A percentile compares a stretch with the other conserved stretches of the same genome.
Conservation (phyloP, 306 rosid genomes). For the Lagenaria siceraria region DNA sequence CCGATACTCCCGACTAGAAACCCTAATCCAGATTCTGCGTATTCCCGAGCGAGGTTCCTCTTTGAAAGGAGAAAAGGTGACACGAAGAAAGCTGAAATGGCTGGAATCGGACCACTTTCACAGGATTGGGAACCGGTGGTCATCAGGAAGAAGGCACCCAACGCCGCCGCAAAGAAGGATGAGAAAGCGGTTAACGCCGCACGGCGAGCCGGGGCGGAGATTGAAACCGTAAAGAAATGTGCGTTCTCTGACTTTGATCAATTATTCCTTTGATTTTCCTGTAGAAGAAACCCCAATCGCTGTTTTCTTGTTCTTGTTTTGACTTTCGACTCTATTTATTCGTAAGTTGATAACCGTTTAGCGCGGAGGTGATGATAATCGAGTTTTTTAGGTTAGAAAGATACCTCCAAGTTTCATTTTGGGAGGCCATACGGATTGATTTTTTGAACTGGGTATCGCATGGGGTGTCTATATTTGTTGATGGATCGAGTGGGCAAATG, state of each 20-base stretch:
- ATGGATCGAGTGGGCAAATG: background rate
- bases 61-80: background rate
- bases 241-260: background rate
- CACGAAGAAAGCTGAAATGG: slow-evolving; percentile 22
- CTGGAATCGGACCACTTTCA: slow-evolving; percentile 57
- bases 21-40: background rate
- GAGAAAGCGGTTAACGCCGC: slow-evolving; percentile 96
- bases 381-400: background rate
- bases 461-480: background rate
- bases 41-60: background rate
- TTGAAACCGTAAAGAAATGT: slow-evolving; percentile 74
- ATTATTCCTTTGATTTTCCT: background rate
- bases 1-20: background rate
- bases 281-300: background rate
- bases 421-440: background rate
- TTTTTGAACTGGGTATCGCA: background rate
- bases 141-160: slow-evolving; percentile 75
- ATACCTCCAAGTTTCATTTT: background rate
- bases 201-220: slow-evolving; percentile 80
- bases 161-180: slow-evolving; percentile 85
- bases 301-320: background rate
- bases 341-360: background rate
- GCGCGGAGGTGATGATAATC: background rate
- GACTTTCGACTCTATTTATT: background rate
- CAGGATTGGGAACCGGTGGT: slow-evolving; percentile 94